Percentiles rank a stretch among this genome's conserved stretches.
phyloP scores from a whole-genome alignment of 139 green algal species.

The Closterium sp. region DNA sequence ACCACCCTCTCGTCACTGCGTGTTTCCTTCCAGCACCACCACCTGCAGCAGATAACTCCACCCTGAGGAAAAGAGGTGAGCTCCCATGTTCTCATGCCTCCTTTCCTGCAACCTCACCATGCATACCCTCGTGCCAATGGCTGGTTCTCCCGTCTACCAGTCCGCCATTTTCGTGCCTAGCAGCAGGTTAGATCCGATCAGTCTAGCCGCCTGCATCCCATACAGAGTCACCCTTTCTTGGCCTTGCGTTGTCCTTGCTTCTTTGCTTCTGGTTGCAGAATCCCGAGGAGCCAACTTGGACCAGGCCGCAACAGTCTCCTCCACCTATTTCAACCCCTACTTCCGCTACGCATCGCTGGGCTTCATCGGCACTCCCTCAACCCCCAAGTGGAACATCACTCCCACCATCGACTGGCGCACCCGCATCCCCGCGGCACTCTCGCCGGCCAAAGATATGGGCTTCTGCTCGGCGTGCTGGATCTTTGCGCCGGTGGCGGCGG shows the following conservation, averaged over 20 bases:
- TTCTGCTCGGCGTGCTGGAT: slow-evolving; percentile 11
- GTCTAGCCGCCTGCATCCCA: no score
- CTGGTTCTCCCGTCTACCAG: no score
- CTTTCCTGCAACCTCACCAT: no score
- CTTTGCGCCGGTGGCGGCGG: slow-evolving; percentile 5
- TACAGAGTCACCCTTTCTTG: no score
- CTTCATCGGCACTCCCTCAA: background rate
- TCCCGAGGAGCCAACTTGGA: background rate
- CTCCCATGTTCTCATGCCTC: no score
- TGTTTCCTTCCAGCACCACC: background rate
- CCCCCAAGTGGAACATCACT: background rate
- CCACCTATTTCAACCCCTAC: background rate
- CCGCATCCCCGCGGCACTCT: background rate
- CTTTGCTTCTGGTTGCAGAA: background rate
- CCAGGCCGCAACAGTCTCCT: background rate
- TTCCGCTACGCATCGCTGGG: background rate
- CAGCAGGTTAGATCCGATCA: no score
- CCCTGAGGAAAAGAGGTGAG: background rate
- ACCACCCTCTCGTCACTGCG: background rate
- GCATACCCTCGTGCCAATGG: no score
- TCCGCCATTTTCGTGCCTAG: no score
- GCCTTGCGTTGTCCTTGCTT: no score
- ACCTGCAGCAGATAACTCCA: background rate
- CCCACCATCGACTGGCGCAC: background rate
- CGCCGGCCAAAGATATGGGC: background rate